Base-by-base conservation (phyloP, 2,329 filamentous ascomycete genomes). In the Dothistroma pini region DNA sequence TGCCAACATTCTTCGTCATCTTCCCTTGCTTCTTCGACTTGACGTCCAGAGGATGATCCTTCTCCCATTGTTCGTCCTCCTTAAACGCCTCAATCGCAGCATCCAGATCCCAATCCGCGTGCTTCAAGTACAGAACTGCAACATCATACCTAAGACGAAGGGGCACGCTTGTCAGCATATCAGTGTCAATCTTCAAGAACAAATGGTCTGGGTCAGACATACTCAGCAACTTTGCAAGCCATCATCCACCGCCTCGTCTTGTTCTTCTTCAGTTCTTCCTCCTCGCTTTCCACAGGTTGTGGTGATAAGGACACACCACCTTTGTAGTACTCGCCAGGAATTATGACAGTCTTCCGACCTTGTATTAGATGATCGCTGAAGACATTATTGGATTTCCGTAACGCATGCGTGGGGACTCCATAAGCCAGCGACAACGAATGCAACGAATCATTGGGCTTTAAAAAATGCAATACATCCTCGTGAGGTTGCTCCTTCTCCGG, bases 201-300 rank as follows among this genome's bases (percentile, higher is more conserved):
- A 22, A 41, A 44, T 14, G 38, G 1, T 21, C 12, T 1, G 53
- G 44, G 2, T n/a, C 54, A 56, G 25, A n/a, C 81, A 76, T 87
- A 93, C 79, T 93, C 88, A 25, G 84, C 79, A 31, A 90, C 88
- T 72, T 93, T 93, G 76, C 87, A 90, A 1, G 82, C 81, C 1
- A 91, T 86, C 90, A 93, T 93, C 80, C 88, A 93, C 63, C 88
- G 84, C 48, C 90, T 81, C 35, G 93, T 81, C 71, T 87, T 87
- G 19, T 78, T 81, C 76, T 90, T 93, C 64, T 86, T 82, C 54
- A 83, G 78, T 75, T 90, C 87, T 69, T 91, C 89, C 51, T 89
- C 88, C 71, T 91, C 89, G 53, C 87, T 86, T 57, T 89, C 88
- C n/a, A 90, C 69, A 0, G 90, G 89, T 31, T 83, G 79, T 1